phyloP scores from a whole-genome alignment of 1,284 basidiomycete genomes.

The Puccinia hordei region DNA sequence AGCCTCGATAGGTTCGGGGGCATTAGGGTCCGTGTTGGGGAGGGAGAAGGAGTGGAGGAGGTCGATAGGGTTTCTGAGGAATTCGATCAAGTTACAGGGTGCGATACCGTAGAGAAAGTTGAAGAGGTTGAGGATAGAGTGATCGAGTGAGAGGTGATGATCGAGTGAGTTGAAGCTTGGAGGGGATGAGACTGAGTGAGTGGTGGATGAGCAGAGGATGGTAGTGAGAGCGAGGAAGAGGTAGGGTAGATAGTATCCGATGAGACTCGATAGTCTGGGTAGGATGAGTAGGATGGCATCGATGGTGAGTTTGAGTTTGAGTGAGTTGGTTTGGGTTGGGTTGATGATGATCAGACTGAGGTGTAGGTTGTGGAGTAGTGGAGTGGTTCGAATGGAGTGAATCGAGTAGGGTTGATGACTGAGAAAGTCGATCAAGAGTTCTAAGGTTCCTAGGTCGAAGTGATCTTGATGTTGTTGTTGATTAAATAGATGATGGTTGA shows the following conservation, averaged over 20 bases:
- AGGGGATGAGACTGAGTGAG: background rate
- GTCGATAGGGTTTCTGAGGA: background rate
- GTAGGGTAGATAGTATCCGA: background rate
- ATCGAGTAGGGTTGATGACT: too few relatives aligned
- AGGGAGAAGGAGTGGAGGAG: slow-evolving; percentile 11
- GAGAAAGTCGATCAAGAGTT: too few relatives aligned
- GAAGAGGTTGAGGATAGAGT: background rate
- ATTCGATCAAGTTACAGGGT: slow-evolving; percentile 33
- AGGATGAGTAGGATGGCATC: slow-evolving; percentile 34
- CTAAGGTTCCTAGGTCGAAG: too few relatives aligned
- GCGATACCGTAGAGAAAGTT: slow-evolving; percentile 24
- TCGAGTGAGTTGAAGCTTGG: background rate
- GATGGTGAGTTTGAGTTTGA: slow-evolving; percentile 6
- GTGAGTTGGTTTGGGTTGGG: background rate
- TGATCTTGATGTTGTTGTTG: too few relatives aligned
- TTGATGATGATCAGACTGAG: too few relatives aligned
- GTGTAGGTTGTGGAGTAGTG: too few relatives aligned
- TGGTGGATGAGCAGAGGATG: background rate
- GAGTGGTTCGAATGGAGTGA: too few relatives aligned
- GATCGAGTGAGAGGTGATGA: background rate
- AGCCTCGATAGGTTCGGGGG: too few relatives aligned
- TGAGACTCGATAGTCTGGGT: background rate
- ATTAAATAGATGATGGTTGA: too few relatives aligned
- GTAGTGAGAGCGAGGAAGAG: slow-evolving; percentile 16
- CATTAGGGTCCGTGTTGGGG: too few relatives aligned